Evolutionary conservation across 768 basidiomycete species (phyloP).

Genomic region (Macrolepiota albuminosa): DNA sequence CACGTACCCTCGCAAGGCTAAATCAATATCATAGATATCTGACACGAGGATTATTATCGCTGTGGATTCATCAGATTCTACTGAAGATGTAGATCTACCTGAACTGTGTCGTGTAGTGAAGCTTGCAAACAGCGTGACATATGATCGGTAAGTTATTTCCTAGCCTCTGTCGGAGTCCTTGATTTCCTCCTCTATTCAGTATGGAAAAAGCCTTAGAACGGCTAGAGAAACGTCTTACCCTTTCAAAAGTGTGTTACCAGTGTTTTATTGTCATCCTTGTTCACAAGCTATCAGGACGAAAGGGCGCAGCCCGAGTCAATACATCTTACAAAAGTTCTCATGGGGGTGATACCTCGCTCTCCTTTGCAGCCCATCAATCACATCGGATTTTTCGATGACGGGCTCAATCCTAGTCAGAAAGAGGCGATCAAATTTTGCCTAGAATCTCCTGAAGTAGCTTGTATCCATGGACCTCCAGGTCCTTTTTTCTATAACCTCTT

Average conservation of each 20-base stretch:
- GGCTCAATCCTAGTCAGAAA: conserved; percentile 80
- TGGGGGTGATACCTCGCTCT: conserved; percentile 57
- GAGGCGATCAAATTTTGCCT: conserved; percentile 82
- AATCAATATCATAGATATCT: conserved; percentile 51
- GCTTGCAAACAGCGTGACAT: conserved; percentile 88
- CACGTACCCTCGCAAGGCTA: neutral
- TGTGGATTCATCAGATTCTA: conserved; percentile 56
- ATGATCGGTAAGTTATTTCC: conserved; percentile 55
- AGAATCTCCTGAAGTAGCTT: conserved; percentile 75
- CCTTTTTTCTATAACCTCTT: neutral
- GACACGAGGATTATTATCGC: conserved; percentile 81
- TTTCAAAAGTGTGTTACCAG: conserved; percentile 7
- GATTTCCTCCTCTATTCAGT: conserved; percentile 30
- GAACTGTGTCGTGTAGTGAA: conserved; percentile 85
- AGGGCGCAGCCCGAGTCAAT: conserved; percentile 40
- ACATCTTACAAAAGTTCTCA: conserved; percentile 60
- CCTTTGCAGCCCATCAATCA: conserved; percentile 28
- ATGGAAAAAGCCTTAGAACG: conserved; percentile 83
- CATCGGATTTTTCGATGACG: conserved; percentile 67
- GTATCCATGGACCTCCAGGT: conserved; percentile 98
- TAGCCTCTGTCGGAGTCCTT: neutral
- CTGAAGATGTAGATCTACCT: conserved; percentile 72
- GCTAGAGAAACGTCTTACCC: conserved; percentile 44
- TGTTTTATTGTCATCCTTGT: neutral
- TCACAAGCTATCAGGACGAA: conserved; percentile 24